phyloP scores from a whole-genome alignment of 305 asterid genomes.

The Withania somnifera region DNA sequence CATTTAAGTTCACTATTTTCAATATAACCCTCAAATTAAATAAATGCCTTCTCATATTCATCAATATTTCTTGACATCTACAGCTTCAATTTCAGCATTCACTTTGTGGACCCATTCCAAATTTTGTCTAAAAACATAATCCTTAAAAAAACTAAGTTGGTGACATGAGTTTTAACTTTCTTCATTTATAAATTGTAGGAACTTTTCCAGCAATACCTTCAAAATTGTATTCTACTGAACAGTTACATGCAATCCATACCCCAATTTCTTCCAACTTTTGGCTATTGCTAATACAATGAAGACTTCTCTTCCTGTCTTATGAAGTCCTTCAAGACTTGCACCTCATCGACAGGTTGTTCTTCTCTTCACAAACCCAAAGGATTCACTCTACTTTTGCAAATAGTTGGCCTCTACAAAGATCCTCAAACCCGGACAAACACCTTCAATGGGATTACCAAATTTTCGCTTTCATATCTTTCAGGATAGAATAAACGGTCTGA shows the following conservation, averaged over 20 bases:
- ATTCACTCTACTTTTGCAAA: background rate
- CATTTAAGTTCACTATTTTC: background rate
- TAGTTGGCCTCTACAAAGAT: background rate
- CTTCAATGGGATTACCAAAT: background rate
- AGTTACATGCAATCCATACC: background rate
- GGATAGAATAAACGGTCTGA: background rate
- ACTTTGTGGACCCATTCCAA: background rate
- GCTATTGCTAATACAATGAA: background rate
- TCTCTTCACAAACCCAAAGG: background rate
- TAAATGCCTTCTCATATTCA: background rate
- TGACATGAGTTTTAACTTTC: background rate
- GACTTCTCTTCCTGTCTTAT: background rate
- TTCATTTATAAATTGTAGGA: background rate
- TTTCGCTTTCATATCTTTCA: background rate
- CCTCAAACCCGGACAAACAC: background rate
- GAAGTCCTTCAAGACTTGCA: background rate
- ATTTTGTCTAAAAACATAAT: background rate
- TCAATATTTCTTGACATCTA: background rate
- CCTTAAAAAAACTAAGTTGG: background rate
- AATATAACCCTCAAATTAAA: background rate
- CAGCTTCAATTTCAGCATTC: background rate
- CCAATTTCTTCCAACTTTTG: background rate
- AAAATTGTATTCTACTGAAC: background rate
- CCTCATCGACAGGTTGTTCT: background rate
- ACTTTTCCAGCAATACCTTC: background rate